phyloP scores from a whole-genome alignment of 2,329 filamentous ascomycete species.

The Ophidiomyces ophidiicola region DNA sequence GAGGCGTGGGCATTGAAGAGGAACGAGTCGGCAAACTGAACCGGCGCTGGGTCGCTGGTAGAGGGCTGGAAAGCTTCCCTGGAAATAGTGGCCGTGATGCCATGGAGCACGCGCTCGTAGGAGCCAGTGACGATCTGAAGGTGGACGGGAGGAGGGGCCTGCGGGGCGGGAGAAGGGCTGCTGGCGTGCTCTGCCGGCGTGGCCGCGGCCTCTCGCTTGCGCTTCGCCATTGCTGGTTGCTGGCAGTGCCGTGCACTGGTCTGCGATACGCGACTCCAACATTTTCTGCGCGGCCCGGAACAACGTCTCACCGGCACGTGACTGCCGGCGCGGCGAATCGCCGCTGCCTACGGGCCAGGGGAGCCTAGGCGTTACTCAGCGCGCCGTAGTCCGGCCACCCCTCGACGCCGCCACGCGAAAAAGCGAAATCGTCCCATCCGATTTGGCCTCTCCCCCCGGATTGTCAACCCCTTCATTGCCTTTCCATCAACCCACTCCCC shows the following conservation, averaged over 20 bases:
- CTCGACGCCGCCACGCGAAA: too few relatives aligned
- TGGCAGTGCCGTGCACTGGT: too few relatives aligned
- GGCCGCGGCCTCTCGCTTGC: constrained; percentile 31
- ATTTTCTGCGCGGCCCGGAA: too few relatives aligned
- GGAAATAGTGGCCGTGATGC: constrained; percentile 62
- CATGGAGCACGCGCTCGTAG: constrained; percentile 87
- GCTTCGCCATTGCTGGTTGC: constrained; percentile 38
- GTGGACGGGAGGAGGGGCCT: constrained; percentile 36
- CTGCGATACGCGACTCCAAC: too few relatives aligned
- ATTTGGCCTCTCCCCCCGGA: background rate
- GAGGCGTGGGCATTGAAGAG: constrained; percentile 89
- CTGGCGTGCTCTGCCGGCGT: constrained; percentile 23
- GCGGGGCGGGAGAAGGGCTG: constrained; percentile 17
- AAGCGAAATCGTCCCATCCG: background rate
- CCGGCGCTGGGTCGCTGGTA: constrained; percentile 20
- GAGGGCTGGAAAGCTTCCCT: constrained; percentile 19
- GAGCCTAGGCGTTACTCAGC: too few relatives aligned
- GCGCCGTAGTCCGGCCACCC: too few relatives aligned
- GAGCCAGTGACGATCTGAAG: constrained; percentile 86
- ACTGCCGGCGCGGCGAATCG: too few relatives aligned
- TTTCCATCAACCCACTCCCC: constrained; percentile 24
- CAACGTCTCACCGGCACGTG: too few relatives aligned
- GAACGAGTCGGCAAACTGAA: constrained; percentile 80
- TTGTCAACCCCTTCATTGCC: constrained; percentile 17
- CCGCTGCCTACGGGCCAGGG: too few relatives aligned